Evolutionary conservation across 2,329 filamentous ascomycete genomes (phyloP), one percentile per base, ranked within the genome.

Genomic region (Xylaria digitata): DNA sequence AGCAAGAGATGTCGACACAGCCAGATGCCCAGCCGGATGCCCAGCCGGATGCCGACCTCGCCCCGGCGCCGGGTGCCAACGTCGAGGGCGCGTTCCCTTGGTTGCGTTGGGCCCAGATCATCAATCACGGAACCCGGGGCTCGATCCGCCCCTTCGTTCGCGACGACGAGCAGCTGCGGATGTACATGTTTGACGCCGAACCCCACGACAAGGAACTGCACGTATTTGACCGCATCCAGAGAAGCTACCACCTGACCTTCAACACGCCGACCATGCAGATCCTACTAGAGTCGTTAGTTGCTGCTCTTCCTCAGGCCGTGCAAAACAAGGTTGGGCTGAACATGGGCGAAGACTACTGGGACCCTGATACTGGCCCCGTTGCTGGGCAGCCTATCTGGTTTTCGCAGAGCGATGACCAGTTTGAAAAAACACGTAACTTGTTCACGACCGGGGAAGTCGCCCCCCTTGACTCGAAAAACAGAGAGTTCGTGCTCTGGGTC

Each of bases 401-500:
- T 46, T 49, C 46, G 17, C 32, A 60, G 32, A 8, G 17, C 15
- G 48, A 55, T 1, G 32, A 5, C 0, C n/a, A 34, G 7, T 63
- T 63, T 7, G 23, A 55, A 4, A 15, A 21, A 13, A 21, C 32
- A 6, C 6, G 63, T 11, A 26, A 19, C 6, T 7, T 8, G 17
- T 43, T 55, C 11, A 21, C 15, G 13, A n/a, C 21, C 6, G 17
- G 8, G 1, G 8, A 1, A 1, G 13, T 62, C 32, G 46, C 46
- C 34, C 11, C 45, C 2, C 56, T 56, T 1, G 13, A 9, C 17
- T 48, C 57, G 32, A 15, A 30, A 1, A 53, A 63, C 30, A 65
- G 53, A 6, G 50, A 65, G 26, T 67, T 61, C 19, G 6, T 65
- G 13, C 19, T 67, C 21, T 67, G 65, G 65, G 34, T 65, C 1